Evolutionary conservation across 495 filamentous ascomycete genomes (phyloP).

Genomic region (Neurospora discreta): DNA sequence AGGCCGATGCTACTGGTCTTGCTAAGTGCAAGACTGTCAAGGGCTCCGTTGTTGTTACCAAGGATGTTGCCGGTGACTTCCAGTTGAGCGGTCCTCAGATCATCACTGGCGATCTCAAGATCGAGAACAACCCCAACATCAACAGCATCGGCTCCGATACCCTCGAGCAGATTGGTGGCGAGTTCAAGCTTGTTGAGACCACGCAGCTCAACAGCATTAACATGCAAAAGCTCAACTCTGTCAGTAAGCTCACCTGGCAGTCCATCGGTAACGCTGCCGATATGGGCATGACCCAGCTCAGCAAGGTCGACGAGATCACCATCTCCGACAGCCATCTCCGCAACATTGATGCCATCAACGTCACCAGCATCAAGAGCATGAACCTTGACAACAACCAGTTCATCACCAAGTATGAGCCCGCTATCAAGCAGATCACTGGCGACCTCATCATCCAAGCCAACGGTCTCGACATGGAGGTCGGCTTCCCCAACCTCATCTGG

Average conservation of each 20-base stretch:
- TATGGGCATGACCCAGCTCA: constrained; percentile 50
- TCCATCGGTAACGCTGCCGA: constrained; percentile 47
- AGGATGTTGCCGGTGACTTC: constrained; percentile 38
- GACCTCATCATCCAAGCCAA: constrained; percentile 56
- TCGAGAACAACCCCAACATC: constrained; percentile 41
- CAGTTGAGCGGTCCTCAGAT: constrained; percentile 43
- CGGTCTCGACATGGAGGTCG: constrained; percentile 43
- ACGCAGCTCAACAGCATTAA: constrained; percentile 53
- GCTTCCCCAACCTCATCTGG: constrained; percentile 65
- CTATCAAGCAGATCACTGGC: constrained; percentile 56
- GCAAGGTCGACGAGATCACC: constrained; percentile 48
- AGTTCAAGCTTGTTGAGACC: constrained; percentile 53
- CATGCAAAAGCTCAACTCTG: constrained; percentile 49
- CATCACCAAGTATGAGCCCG: constrained; percentile 57
- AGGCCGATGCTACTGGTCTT: constrained; percentile 61
- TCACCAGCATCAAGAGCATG: constrained; percentile 49
- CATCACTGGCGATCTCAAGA: constrained; percentile 59
- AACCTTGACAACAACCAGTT: constrained; percentile 74
- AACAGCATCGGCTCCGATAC: constrained; percentile 37
- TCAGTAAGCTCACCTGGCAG: constrained; percentile 55
- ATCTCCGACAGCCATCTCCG: constrained; percentile 78
- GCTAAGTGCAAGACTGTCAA: constrained; percentile 54
- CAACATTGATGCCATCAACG: constrained; percentile 65
- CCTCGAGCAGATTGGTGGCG: constrained; percentile 41
- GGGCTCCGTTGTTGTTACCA: constrained; percentile 58